These are phyloP conservation scores for Sugiyamaella lignohabitans DNA, from an alignment of 805 yeast genomes.

Conservation along the genomic window DNA sequence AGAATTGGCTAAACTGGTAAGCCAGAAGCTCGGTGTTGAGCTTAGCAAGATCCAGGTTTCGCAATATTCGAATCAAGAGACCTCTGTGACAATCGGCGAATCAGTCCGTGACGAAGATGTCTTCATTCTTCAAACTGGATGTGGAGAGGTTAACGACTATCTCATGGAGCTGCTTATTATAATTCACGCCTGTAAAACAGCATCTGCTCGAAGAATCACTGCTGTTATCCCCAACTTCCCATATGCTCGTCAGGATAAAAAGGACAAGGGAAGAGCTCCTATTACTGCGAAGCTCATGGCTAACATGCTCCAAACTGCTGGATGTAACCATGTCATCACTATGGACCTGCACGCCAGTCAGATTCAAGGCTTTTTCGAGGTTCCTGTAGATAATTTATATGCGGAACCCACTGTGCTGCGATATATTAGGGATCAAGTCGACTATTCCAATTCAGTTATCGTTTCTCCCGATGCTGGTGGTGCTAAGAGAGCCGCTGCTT, in stretches of 20 bases:
- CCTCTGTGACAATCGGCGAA: slow-evolving; percentile 82
- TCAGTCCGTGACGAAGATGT: slow-evolving; percentile 89
- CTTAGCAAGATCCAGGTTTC: slow-evolving; percentile 73
- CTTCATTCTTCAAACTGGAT: slow-evolving; percentile 77
- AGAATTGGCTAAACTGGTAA: slow-evolving; percentile 66
- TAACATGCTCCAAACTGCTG: slow-evolving; percentile 84
- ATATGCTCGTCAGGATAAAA: slow-evolving; percentile 95
- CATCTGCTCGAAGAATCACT: slow-evolving; percentile 88
- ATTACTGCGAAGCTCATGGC: slow-evolving; percentile 94
- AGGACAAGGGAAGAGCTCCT: slow-evolving; percentile 94
- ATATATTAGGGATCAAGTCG: slow-evolving; percentile 64
- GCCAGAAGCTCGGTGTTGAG: slow-evolving; percentile 56
- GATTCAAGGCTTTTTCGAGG: slow-evolving; percentile 92
- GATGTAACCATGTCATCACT: slow-evolving; percentile 92
- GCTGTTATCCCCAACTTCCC: slow-evolving; percentile 95
- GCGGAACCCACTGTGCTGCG: slow-evolving; percentile 89
- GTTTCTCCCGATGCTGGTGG: slow-evolving; percentile 99
- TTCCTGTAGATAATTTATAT: slow-evolving; percentile 91
- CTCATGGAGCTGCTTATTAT: slow-evolving; percentile 82
- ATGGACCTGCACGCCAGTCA: slow-evolving; percentile 97
- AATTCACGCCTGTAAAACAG: slow-evolving; percentile 93
- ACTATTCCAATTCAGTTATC: slow-evolving; percentile 56
- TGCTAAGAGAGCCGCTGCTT: slow-evolving; percentile 90
- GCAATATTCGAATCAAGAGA: slow-evolving; percentile 81
- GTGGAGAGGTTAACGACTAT: slow-evolving; percentile 78